Evolutionary conservation across 2,329 filamentous ascomycete genomes (phyloP).

Genomic region (Fusarium duplospermum): DNA sequence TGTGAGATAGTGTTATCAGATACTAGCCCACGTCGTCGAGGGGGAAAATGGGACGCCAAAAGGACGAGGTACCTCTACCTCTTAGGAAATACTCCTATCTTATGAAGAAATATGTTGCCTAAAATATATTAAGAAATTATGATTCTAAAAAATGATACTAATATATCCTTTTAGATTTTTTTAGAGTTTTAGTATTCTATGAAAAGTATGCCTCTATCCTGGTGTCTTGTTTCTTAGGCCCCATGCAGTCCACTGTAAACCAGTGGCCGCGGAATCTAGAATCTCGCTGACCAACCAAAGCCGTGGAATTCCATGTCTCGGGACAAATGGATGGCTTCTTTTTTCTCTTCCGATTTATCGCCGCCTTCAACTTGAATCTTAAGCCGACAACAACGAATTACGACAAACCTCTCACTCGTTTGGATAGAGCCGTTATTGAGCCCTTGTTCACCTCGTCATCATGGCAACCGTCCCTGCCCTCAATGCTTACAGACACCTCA

Average conservation of each 20-base stretch:
- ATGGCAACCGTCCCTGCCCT: constrained; percentile 67
- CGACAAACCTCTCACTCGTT: not conserved
- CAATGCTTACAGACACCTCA: constrained; percentile 81
- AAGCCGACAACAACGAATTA: not conserved
- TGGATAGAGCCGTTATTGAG: not conserved
- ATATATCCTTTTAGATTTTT: no score
- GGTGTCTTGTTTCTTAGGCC: not conserved
- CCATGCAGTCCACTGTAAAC: not conserved
- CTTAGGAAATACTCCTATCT: no score
- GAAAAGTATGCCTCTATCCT: no score
- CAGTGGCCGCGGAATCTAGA: not conserved
- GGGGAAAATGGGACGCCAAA: no score
- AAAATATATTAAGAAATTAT: no score
- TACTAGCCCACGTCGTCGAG: no score
- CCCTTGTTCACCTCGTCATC: not conserved
- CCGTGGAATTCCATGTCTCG: not conserved
- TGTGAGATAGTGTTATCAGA: not conserved
- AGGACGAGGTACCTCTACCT: no score
- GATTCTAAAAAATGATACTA: no score
- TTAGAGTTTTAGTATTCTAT: no score
- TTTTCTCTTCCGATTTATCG: constrained; percentile 26
- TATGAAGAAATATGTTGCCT: no score
- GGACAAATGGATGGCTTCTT: constrained; percentile 6
- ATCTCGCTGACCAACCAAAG: not conserved
- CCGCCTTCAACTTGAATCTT: constrained; percentile 3